A percentile compares a stretch with the other conserved stretches of the same genome.
Conservation (phyloP, 225 moss, liverwort and hornwort species). For the Bryum argenteum region DNA sequence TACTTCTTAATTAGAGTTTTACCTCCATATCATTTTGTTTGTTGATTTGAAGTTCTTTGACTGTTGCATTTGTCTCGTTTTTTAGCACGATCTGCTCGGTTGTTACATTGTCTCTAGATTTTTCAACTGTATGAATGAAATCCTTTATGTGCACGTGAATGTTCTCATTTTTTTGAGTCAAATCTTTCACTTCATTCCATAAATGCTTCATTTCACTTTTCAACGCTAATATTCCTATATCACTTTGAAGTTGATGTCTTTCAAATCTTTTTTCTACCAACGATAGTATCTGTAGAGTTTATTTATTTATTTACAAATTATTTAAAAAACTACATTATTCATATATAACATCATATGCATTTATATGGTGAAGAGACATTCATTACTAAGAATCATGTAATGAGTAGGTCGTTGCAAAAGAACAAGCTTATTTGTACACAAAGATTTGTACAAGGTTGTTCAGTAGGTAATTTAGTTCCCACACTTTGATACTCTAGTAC, state of each 20-base stretch:
- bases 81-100: slow-evolving; percentile 30
- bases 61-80: slow-evolving; percentile 20
- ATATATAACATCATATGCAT: too few species aligned
- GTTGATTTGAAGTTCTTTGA: slow-evolving; percentile 30
- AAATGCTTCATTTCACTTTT: slow-evolving; percentile 76
- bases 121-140: slow-evolving; percentile 41
- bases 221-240: slow-evolving; percentile 53
- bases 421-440: too few species aligned
- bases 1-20: not conserved
- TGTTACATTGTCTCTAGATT: slow-evolving; percentile 35
- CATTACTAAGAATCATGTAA: too few species aligned
- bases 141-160: slow-evolving; percentile 48
- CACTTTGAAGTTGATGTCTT: slow-evolving; percentile 48
- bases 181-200: slow-evolving; percentile 66
- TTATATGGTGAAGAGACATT: too few species aligned
- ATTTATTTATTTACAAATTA: not conserved
- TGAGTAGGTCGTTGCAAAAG: too few species aligned
- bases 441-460: too few species aligned
- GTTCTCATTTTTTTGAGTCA: slow-evolving; percentile 57
- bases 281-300: slow-evolving; percentile 32
- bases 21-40: slow-evolving; percentile 40
- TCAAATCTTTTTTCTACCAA: slow-evolving; percentile 53
- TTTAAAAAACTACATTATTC: too few species aligned
- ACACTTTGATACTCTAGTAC: too few species aligned
- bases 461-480: too few species aligned